These are phyloP conservation scores for Chondrostereum purpureum DNA, from an alignment of 1,284 basidiomycete genomes.

Conservation along the genomic window DNA sequence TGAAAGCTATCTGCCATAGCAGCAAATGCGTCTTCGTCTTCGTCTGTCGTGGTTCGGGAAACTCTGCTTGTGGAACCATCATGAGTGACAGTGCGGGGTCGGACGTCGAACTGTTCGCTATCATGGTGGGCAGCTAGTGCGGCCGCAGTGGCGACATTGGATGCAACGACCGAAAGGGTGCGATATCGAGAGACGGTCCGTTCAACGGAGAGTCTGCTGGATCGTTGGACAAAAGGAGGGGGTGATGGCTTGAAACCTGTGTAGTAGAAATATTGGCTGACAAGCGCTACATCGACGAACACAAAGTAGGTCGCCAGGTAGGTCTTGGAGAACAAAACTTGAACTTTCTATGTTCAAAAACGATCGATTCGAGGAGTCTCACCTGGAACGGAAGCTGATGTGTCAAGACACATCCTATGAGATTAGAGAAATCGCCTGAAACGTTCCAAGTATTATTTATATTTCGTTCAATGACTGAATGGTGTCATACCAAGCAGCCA, in stretches of 20 bases:
- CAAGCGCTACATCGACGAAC: conserved; percentile 66
- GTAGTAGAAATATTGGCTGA: conserved; percentile 80
- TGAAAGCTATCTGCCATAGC: conserved; percentile 64
- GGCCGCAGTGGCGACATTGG: conserved; percentile 61
- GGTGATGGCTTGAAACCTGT: conserved; percentile 18
- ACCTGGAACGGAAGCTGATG: conserved; percentile 93
- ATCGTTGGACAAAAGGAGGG: conserved; percentile 33
- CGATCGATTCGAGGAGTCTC: too few species aligned
- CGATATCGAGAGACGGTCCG: conserved; percentile 55
- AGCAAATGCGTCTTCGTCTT: conserved; percentile 46
- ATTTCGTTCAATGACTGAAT: not conserved
- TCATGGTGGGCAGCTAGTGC: conserved; percentile 50
- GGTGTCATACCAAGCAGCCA: conserved; percentile 75
- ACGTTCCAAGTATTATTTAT: conserved; percentile 2
- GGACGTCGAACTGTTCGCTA: conserved; percentile 13
- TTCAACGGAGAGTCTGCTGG: conserved; percentile 41
- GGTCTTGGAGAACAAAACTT: conserved; percentile 62
- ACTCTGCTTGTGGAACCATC: conserved; percentile 16
- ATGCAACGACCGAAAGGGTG: conserved; percentile 57
- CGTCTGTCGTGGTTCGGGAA: conserved; percentile 33
- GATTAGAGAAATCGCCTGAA: conserved; percentile 83
- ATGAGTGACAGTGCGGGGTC: conserved; percentile 18
- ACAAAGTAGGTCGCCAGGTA: conserved; percentile 88
- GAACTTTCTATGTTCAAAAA: too few species aligned
- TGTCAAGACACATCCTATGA: conserved; percentile 85